Evolutionary conservation across 2,329 filamentous ascomycete genomes (phyloP), one percentile per base, ranked within the genome.

Genomic region (Arthrinium phaeospermum): DNA sequence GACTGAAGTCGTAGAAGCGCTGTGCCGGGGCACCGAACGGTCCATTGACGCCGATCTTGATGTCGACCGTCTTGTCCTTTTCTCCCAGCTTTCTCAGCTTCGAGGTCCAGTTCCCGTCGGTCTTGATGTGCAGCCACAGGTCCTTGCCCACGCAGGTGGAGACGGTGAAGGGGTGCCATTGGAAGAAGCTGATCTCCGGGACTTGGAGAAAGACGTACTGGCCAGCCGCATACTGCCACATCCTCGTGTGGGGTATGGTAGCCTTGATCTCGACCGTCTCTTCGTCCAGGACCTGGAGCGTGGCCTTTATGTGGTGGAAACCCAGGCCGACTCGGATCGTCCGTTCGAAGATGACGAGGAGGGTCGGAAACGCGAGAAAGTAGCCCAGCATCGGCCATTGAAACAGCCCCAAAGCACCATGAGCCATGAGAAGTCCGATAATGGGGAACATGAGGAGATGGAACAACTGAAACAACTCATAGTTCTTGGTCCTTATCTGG

Each of bases 101-200:
- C 4, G 80, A 80, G 0, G 88, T 90, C 88, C 88, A 90, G 77
- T 90, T 84, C 0, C 88, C 88, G 67, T 89, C 87, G 3, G 86
- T 86, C 77, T 90, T 90, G 81, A 90, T 89, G 75, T 90, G 88
- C 0, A 90, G 77, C 77, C 86, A 85, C 79, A 90, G 84, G 45
- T 84, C 82, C 37, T 86, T 85, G 0, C 85, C 87, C 19, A 84
- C 82, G 74, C 88, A 90, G 2, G 86, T 85, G 0, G 88, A 90
- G 0, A 90, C 86, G 0, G 88, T 90, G 74, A 90, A 90, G 0
- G 88, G 88, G 71, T 90, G 88, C 88, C 88, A 90, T 75, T 90
- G 87, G 72, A 87, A 90, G 69, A 83, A 80, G 49, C 86, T 88
- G 30, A 90, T 78, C 44, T 81, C 74, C 0, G 88, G 88, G 0